A percentile compares a stretch with the other conserved stretches of the same genome.
These are phyloP conservation scores for Trypanosoma cruzi DNA, from an alignment of 208 protist genomes.

Conservation along the genomic window DNA sequence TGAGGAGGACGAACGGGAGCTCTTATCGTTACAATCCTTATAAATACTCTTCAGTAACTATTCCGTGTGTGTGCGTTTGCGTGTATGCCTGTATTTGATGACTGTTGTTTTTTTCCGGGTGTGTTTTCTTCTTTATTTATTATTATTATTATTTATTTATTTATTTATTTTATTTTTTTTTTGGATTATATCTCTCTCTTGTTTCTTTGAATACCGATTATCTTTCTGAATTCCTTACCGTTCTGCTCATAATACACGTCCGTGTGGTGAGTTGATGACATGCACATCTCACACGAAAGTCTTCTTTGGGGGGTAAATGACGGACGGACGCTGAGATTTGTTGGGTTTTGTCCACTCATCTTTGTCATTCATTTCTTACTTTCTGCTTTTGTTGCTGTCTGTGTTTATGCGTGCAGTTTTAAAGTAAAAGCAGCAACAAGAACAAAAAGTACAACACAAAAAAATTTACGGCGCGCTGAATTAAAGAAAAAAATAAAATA, in stretches of 20 bases:
- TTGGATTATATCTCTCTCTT: too few relatives aligned
- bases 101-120: neutral
- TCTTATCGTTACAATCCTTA: neutral
- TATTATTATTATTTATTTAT: neutral
- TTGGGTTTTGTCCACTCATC: neutral
- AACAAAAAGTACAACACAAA: neutral
- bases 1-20: slow-evolving; percentile 22
- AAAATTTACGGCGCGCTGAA: neutral
- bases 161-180: neutral
- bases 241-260: too few relatives aligned
- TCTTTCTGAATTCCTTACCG: too few relatives aligned
- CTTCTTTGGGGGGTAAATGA: neutral
- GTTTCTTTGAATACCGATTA: too few relatives aligned
- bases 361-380: neutral
- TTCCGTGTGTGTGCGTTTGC: neutral
- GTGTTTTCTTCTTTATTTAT: neutral
- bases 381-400: neutral
- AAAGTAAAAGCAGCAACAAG: neutral
- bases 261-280: too few relatives aligned
- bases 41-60: neutral
- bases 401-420: neutral
- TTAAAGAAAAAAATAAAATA: neutral
- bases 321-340: neutral
- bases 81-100: too few relatives aligned
- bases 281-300: too few relatives aligned